These are phyloP conservation scores for Gaertneriomyces semiglobifer DNA, from an alignment of 192 early-diverging fungal species.

Conservation along the genomic window DNA sequence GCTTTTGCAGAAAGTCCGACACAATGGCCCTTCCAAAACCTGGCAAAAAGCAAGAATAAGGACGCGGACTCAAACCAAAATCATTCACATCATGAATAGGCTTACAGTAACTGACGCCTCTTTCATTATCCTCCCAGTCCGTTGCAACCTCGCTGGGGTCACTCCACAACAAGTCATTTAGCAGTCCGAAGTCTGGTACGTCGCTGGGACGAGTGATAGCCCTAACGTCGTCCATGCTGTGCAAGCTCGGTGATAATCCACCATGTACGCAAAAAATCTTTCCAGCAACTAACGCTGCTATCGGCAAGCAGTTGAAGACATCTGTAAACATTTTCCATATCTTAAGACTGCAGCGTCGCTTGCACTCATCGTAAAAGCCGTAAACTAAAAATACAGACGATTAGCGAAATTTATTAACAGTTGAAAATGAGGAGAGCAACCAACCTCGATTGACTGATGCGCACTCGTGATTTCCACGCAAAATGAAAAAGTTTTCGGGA, in stretches of 20 bases:
- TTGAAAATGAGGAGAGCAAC: background rate
- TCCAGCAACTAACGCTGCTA: constrained; percentile 84
- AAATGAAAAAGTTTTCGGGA: constrained; percentile 94
- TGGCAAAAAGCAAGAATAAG: background rate
- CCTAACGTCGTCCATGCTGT: constrained; percentile 81
- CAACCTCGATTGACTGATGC: constrained; percentile 84
- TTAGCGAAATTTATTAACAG: background rate
- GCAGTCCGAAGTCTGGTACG: constrained; percentile 86
- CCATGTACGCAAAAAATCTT: constrained; percentile 97
- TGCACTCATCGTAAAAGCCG: constrained; percentile 98
- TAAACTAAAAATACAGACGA: constrained; percentile 60
- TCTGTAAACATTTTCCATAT: constrained; percentile 91
- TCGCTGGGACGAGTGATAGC: constrained; percentile 76
- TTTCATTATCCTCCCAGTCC: constrained; percentile 90
- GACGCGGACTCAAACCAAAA: no score
- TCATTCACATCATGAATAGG: no score
- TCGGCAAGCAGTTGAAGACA: constrained; percentile 90
- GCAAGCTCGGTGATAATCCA: constrained; percentile 72
- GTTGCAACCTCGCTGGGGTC: constrained; percentile 74
- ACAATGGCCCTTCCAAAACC: constrained; percentile 81
- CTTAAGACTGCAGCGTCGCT: constrained; percentile 78
- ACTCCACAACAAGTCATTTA: constrained; percentile 87
- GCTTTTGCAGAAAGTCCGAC: constrained; percentile 73
- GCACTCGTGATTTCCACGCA: constrained; percentile 96
- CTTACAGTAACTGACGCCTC: constrained; percentile 87